Evolutionary conservation across 768 basidiomycete genomes (phyloP).

Genomic region (Psilocybe subaeruginosa): DNA sequence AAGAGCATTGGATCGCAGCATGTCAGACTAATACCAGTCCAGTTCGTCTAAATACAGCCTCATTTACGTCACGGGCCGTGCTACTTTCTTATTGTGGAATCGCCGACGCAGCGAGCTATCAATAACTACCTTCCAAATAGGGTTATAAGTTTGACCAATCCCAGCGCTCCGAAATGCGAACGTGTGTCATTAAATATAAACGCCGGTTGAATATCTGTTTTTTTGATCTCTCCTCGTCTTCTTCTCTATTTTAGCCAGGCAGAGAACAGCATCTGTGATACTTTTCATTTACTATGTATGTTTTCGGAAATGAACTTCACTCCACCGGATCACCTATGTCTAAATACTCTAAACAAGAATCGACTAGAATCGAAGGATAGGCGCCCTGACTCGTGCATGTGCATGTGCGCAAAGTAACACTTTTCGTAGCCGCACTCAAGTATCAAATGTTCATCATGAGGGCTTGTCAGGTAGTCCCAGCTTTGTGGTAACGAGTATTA

Average conservation of each 20-base stretch:
- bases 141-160: background rate
- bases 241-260: background rate
- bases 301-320: background rate
- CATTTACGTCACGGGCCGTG: background rate
- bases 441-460: too few relatives aligned
- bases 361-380: too few relatives aligned
- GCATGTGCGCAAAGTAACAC: too few relatives aligned
- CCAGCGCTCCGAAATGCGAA: constrained; percentile 2
- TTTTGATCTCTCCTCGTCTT: background rate
- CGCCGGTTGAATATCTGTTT: background rate
- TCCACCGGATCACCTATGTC: background rate
- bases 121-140: background rate
- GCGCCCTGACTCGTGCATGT: too few relatives aligned
- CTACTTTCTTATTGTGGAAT: background rate
- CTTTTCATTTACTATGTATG: background rate
- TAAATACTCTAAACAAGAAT: too few relatives aligned
- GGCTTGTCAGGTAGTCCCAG: too few relatives aligned
- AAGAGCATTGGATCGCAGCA: background rate
- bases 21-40: background rate
- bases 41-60: too few relatives aligned
- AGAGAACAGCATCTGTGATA: background rate
- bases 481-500: too few relatives aligned
- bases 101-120: background rate
- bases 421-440: too few relatives aligned
- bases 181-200: constrained; percentile 7